Evolutionary conservation across 768 basidiomycete genomes (phyloP), one percentile per base, ranked within the genome.

Genomic region (Suillus discolor): DNA sequence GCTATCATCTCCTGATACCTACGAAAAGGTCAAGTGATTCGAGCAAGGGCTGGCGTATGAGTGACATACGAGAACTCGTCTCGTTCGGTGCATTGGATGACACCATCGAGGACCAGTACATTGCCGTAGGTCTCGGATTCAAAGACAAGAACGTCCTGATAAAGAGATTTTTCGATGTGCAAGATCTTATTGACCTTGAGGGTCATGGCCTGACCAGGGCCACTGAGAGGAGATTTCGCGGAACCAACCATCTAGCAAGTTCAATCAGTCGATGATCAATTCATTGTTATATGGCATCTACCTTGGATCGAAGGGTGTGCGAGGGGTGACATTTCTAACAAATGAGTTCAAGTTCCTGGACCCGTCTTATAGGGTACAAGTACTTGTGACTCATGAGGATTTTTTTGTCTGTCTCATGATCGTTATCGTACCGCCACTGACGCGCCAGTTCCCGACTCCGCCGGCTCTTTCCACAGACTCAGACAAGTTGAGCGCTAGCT

Each of bases 1-100:
- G 97, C 86, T 73, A 99, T 99, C 97, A 99, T 97, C 81, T 99
- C 97, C 74, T 98, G 96, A 79, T 99, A 98, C 13, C 95, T 97
- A 71, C 53, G 18, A 39, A 28, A 69, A 31, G 53, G 57, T 59
- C 41, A 64, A 36, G 12, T 25, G 45, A n/a, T 47, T 23, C 5
- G 18, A 60, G 18, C 59, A 60, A 20, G 11, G 11, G 57, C 11
- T 12, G 23, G 13, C 31, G 18, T 4, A 42, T 28, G 23, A 34
- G 41, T 28, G 4, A 85, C 92, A 70, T 73, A 95, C 95, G 96
- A 96, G 79, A 99, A 99, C 79, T 99, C 97, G 74, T 99, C 97
- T 57, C 96, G 89, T 80, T 99, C 97, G 2, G 96, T 97, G 81
- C 92, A 95, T 78, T 99, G 97, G 70, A 99, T 92, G 63, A 92